Base-by-base conservation (phyloP, 2,329 filamentous ascomycete genomes). In the Hyphodiscus sp. region DNA sequence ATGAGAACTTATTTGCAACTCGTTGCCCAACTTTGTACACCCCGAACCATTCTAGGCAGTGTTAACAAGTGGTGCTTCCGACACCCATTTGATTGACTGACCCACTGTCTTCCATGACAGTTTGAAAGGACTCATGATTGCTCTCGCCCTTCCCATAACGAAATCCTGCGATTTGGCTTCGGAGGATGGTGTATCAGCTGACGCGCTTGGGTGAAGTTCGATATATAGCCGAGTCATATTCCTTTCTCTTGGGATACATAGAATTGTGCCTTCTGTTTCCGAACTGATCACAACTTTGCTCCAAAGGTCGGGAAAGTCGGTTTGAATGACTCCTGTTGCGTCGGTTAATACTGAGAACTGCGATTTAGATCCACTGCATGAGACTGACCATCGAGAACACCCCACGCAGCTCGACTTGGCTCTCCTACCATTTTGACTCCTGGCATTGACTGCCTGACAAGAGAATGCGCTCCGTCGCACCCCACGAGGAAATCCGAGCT, bases 61-160 rank as follows among this genome's bases (percentile, higher is more conserved):
- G 33, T 53, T 88, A 83, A 60, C 29, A 1, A 26, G 50, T 10
- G 50, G n/a, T 26, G n/a, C 18, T 20, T n/a, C 19, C 13, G 18
- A 20, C 0, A 9, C 10, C 3, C 72, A 4, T 69, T 59, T 52
- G 33, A 83, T 74, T 66, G 88, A 89, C 44, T 83, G 81, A 45
- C 84, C 85, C 71, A 88, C 89, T 84, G 86, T 89, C 69, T 85
- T 73, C 80, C 81, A 84, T 47, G 77, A 71, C 44, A 83, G 70
- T 50, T 68, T 70, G 63, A 79, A 84, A 1, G 81, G 81, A 5
- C 74, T 73, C 71, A 84, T 77, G 53, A 84, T 83, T 60, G 79
- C 75, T 62, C 74, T 76, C 7, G 83, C 84, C 46, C 82, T 78
- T 60, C 79, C 75, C 77, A 89, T 89, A 49, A 91, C 84, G 61